Evolutionary conservation across 2,329 filamentous ascomycete genomes (phyloP).

Genomic region (Pezicula neosporulosa): DNA sequence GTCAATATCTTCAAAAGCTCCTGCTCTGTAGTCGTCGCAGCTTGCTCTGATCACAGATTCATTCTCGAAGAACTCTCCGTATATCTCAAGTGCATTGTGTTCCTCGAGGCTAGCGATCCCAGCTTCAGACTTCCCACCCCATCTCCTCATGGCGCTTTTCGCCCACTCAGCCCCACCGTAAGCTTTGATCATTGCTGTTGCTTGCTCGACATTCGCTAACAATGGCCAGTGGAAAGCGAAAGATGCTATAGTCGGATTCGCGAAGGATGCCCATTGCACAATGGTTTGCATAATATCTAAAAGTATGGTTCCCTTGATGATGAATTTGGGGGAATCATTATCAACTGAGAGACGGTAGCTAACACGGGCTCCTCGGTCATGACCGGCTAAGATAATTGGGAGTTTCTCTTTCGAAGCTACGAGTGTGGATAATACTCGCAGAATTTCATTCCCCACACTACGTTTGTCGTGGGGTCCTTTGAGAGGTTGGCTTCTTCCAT

Average conservation of each 20-base stretch:
- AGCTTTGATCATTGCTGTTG: slow-evolving; percentile 38
- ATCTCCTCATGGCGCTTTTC: slow-evolving; percentile 28
- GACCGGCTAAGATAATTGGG: slow-evolving; percentile 41
- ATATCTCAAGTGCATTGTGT: slow-evolving; percentile 39
- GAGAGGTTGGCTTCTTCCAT: slow-evolving; percentile 37
- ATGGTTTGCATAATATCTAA: slow-evolving; percentile 47
- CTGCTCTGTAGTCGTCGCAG: slow-evolving; percentile 45
- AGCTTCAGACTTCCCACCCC: slow-evolving; percentile 22
- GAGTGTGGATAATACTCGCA: slow-evolving; percentile 35
- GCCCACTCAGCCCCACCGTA: slow-evolving; percentile 38
- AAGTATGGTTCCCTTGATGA: slow-evolving; percentile 36
- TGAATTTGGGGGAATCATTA: slow-evolving; percentile 26
- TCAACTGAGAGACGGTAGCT: slow-evolving; percentile 45
- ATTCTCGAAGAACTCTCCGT: slow-evolving; percentile 37
- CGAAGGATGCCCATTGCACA: slow-evolving; percentile 40
- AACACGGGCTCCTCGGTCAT: slow-evolving; percentile 47
- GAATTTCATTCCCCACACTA: slow-evolving; percentile 36
- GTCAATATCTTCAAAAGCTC: slow-evolving; percentile 36
- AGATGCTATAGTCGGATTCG: slow-evolving; percentile 30
- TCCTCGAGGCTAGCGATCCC: slow-evolving; percentile 17
- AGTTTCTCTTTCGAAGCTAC: slow-evolving; percentile 9
- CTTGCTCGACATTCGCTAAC: slow-evolving; percentile 40
- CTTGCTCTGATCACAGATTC: slow-evolving; percentile 37
- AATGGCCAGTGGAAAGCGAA: slow-evolving; percentile 46
- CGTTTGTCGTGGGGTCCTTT: slow-evolving; percentile 33